Base-by-base conservation (phyloP, 2,329 filamentous ascomycete genomes). In the Pseudogymnoascus sp. region DNA sequence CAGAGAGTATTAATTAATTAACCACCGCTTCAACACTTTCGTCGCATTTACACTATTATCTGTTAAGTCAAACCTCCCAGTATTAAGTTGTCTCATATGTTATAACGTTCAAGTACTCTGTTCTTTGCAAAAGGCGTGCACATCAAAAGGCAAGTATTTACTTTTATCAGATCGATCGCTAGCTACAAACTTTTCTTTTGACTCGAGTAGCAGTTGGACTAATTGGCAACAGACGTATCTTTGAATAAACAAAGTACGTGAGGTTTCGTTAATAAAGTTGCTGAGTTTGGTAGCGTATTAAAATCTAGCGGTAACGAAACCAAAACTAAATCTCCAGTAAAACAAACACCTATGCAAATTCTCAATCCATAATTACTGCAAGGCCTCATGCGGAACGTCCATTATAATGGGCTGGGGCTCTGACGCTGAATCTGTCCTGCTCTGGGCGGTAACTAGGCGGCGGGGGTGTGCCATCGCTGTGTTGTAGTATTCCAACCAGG, bases 401-500 rank as follows among this genome's bases (percentile, higher is more conserved):
- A 38, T 38, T 61, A 38, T 40, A 26, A 61, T 44, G 38, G 60
- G 33, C 26, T 40, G 60, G 26, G 35, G 33, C 26, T 44, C 33
- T 61, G 60, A 26, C 33, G 35, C 38, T 38, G 38, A 38, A 11
- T 61, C 60, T 61, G 60, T 61, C 33, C 60, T 40, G 38, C 60
- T 61, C 38, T 61, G 60, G 35, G 60, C 35, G 60, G 35, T 61
- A 38, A 38, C 38, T 44, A 11, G 60, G 21, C 19, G 60, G 60
- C 35, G 33, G 60, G 35, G 33, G 38, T 61, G 21, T 61, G 35
- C 60, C 60, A 44, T 47, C 33, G 35, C 38, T 61, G 60, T 42
- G 42, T 61, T 26, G 38, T 44, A 61, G 38, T 44, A 38, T 61
- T 38, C 60, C 38, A 44, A 62, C 66, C 69, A 65, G 50, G 50